phyloP scores from a whole-genome alignment of 225 moss, liverwort and hornwort species.

The Straminergon stramineum region DNA sequence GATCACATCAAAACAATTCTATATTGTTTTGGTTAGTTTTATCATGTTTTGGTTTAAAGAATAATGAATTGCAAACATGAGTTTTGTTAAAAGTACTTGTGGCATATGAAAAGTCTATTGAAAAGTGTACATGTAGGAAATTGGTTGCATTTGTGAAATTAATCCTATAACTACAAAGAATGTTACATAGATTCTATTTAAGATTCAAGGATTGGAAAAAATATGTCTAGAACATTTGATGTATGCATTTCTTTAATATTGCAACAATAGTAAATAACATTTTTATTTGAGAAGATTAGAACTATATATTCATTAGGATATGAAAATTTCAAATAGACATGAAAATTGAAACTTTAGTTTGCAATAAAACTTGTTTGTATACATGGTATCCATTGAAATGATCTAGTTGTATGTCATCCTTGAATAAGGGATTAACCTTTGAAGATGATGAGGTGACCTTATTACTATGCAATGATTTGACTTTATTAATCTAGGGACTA shows the following conservation, averaged over 20 bases:
- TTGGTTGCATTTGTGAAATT: too few species aligned
- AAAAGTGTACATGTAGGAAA: background rate
- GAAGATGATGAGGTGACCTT: too few species aligned
- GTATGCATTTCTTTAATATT: background rate
- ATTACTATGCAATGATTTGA: too few species aligned
- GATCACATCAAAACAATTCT: too few species aligned
- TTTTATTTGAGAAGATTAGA: background rate
- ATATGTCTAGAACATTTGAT: background rate
- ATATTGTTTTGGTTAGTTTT: background rate
- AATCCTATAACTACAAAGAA: too few species aligned
- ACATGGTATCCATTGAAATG: background rate
- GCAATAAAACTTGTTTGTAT: too few species aligned
- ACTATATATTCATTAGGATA: background rate
- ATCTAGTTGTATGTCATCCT: background rate
- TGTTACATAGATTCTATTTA: too few species aligned
- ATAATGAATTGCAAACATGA: background rate
- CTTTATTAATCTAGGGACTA: too few species aligned
- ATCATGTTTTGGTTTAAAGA: background rate
- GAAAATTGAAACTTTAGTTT: background rate
- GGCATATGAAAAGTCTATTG: background rate
- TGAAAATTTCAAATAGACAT: background rate
- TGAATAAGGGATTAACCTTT: too few species aligned
- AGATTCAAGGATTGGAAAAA: background rate
- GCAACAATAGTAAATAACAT: too few species aligned
- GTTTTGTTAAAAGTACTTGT: background rate